phyloP scores from a whole-genome alignment of 1,284 basidiomycete genomes.

The Chalciporus sp. region DNA sequence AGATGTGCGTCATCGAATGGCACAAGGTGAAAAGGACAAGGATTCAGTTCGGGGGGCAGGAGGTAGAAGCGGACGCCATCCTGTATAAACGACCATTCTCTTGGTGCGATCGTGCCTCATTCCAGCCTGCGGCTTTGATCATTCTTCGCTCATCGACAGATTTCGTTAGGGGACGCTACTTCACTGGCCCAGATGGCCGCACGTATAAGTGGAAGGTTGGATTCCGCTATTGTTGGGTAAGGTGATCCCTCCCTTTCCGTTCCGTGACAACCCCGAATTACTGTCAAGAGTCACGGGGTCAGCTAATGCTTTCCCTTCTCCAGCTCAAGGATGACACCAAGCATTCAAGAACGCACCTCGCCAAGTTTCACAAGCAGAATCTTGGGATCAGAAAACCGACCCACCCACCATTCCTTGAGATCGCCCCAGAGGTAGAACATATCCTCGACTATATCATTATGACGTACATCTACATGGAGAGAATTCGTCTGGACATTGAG shows the following conservation, averaged over 20 bases:
- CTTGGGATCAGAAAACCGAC: slow-evolving; percentile 18
- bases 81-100: slow-evolving; percentile 18
- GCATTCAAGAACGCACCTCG: slow-evolving; percentile 20
- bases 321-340: slow-evolving; percentile 24
- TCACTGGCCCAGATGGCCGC: slow-evolving; percentile 24
- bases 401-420: slow-evolving; percentile 35
- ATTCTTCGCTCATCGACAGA: background rate
- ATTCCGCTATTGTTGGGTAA: slow-evolving; percentile 23
- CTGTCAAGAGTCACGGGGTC: too few species aligned
- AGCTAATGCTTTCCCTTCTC: background rate
- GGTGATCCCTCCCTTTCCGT: background rate
- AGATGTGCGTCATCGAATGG: slow-evolving; percentile 26
- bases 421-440: slow-evolving; percentile 32
- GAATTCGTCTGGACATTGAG: slow-evolving; percentile 29
- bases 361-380: slow-evolving; percentile 27
- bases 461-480: slow-evolving; percentile 39
- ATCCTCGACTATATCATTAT: slow-evolving; percentile 38
- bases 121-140: background rate
- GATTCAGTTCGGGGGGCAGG: slow-evolving; percentile 14
- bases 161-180: slow-evolving; percentile 19
- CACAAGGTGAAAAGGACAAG: slow-evolving; percentile 14
- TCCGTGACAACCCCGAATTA: background rate
- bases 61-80: slow-evolving; percentile 10
- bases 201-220: slow-evolving; percentile 31
- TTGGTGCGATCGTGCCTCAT: slow-evolving; percentile 10